Evolutionary conservation across 2,329 filamentous ascomycete genomes (phyloP).

Genomic region (Colletotrichum sp.): DNA sequence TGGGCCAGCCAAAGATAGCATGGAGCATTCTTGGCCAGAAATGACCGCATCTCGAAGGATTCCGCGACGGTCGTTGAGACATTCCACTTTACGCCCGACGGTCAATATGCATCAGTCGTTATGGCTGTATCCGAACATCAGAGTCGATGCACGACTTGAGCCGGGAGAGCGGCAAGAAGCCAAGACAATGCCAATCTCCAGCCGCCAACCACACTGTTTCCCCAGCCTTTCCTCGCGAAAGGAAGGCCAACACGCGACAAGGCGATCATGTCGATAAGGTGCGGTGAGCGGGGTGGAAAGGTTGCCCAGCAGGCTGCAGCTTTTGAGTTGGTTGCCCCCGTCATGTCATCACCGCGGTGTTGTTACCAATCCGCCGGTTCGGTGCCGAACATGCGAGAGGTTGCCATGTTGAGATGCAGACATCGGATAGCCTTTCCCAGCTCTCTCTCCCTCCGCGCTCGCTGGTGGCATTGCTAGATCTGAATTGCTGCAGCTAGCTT

Average conservation of each 20-base stretch:
- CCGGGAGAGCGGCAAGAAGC: constrained; percentile 8
- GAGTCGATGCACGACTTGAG: neutral
- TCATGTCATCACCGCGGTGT: neutral
- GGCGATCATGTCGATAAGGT: neutral
- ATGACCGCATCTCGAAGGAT: neutral
- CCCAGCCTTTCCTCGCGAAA: neutral
- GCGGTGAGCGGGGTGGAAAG: neutral
- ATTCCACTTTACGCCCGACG: constrained; percentile 8
- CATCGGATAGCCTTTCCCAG: neutral
- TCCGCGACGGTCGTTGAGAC: neutral
- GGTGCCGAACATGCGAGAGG: constrained; percentile 2
- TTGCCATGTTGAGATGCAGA: neutral
- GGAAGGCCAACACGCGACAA: neutral
- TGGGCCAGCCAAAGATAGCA: neutral
- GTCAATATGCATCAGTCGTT: neutral
- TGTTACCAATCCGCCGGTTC: neutral
- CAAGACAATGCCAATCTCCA: neutral
- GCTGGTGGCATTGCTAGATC: neutral
- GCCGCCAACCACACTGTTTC: neutral
- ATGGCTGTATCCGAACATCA: neutral
- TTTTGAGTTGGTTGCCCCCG: neutral
- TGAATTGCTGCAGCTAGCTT: neutral
- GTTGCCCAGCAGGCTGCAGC: neutral
- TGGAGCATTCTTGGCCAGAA: neutral
- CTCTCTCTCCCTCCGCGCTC: neutral